Base-by-base conservation (phyloP, 208 protist species). In the Leishmania lainsoni region DNA sequence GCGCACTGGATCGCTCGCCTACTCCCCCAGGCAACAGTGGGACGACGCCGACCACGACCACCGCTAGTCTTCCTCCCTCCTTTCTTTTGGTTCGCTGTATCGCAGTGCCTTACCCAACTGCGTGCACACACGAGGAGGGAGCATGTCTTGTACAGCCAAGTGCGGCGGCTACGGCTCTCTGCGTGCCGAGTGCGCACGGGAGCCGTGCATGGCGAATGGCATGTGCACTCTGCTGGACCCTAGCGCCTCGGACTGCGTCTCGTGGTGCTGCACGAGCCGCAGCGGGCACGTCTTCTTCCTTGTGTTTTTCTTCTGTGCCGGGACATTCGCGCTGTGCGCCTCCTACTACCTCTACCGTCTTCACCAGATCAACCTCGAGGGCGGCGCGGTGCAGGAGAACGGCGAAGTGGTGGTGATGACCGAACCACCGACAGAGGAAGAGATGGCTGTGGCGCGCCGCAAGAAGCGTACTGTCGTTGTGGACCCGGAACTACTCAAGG, bases 311-410 rank as follows among this genome's bases (percentile, higher is more conserved):
- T 91, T 96, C 76, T 92, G 86, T 81, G 77, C 87, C 14, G 94
- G 94, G 52, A 89, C 89, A 26, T 95, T 95, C 66, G 81, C 86
- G 9, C 76, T 95, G 79, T 92, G 89, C 32, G 81, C 80, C 42
- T 84, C 83, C 71, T 95, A 95, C 80, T 97, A 95, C 69, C 81
- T 97, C 5, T 78, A 93, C 74, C 89, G 94, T 0, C 91, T 97
- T 49, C 94, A 97, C 66, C 81, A 91, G 76, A 86, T 81, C 49
- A 97, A 97, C 76, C 89, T 95, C 52, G 81, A 86, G 54, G 80
- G 85, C 35, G 94, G 94, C 26, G 92, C 87, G 14, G 92, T 95
- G 65, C 83, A 82, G 26, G 89, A 83, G 48, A 79, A 79, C 49
- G 93, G 93, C 2, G 90, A 93, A 42, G 76, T 80, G 3, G 83